Conservation (phyloP, 768 basidiomycete species). For the Pleurotus eryngii region DNA sequence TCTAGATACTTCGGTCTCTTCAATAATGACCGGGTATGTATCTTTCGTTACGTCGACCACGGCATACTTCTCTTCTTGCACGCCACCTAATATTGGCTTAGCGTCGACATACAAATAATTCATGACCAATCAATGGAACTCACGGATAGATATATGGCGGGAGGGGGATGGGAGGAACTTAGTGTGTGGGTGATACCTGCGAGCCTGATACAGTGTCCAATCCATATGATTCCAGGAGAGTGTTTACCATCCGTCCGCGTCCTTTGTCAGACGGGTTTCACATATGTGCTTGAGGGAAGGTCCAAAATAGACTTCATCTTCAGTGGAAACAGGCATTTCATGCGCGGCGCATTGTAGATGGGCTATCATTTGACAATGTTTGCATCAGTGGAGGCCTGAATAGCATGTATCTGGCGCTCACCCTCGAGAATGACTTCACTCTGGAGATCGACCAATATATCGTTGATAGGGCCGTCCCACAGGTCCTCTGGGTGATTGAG, state of each 20-base stretch:
- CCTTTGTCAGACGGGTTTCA: constrained; percentile 53
- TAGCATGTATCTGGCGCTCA: constrained; percentile 15
- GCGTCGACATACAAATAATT: background rate
- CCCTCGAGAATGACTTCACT: constrained; percentile 72
- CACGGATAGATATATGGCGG: constrained; percentile 66
- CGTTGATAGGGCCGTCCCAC: constrained; percentile 57
- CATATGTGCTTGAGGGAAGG: constrained; percentile 56
- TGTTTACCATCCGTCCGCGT: constrained; percentile 77
- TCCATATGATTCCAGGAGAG: background rate
- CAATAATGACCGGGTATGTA: constrained; percentile 46
- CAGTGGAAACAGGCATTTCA: constrained; percentile 74
- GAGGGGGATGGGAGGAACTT: constrained; percentile 78
- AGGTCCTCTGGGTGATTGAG: constrained; percentile 66
- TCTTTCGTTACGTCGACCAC: constrained; percentile 61
- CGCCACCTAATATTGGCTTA: constrained; percentile 39
- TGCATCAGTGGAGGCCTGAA: background rate
- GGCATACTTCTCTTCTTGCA: constrained; percentile 74
- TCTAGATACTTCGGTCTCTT: constrained; percentile 80
- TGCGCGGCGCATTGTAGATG: constrained; percentile 86
- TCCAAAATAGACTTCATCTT: constrained; percentile 75
- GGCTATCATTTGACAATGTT: constrained; percentile 30
- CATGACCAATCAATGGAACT: constrained; percentile 8
- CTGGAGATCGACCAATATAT: constrained; percentile 69
- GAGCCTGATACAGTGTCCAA: background rate
- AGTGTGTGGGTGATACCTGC: constrained; percentile 80